Conservation (phyloP, 148 eudicot genomes). For the Fagopyrum homotropicum region DNA sequence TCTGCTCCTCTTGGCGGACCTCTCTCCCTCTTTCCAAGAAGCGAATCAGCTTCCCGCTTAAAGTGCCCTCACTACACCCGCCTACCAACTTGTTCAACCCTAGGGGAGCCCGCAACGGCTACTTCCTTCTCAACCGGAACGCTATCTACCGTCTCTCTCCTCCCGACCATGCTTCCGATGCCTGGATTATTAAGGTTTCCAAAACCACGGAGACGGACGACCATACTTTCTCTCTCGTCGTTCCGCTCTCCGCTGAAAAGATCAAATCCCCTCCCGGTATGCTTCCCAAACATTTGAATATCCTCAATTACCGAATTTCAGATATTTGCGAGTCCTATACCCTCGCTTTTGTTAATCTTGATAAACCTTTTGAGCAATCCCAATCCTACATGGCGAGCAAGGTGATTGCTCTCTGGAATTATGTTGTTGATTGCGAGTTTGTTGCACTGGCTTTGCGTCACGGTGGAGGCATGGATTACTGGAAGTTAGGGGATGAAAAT, state of each 20-base stretch:
- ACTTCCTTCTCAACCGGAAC: neutral
- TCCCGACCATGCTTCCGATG: neutral
- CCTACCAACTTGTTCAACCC: neutral
- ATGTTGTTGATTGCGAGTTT: neutral
- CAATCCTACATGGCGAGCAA: neutral
- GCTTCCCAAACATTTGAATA: neutral
- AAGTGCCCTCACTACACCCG: conserved; percentile 3
- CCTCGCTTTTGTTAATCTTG: neutral
- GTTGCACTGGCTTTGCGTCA: conserved; percentile 9
- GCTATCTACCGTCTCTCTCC: conserved; percentile 4
- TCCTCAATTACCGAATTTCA: conserved; percentile 8
- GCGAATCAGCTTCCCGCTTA: neutral
- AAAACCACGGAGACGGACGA: neutral
- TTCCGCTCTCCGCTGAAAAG: conserved; percentile 10
- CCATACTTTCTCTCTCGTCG: conserved; percentile 14
- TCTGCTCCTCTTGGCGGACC: conserved; percentile 20
- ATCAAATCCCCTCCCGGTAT: neutral
- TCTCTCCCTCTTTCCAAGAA: neutral
- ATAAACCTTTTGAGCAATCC: neutral
- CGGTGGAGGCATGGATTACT: conserved; percentile 1
- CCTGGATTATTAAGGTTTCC: neutral
- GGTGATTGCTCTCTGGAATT: conserved; percentile 7
- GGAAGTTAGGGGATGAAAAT: conserved; percentile 7
- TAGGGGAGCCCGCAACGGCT: neutral
- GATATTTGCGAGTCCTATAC: conserved; percentile 10